A percentile compares a stretch with the other conserved stretches of the same genome.
These are phyloP conservation scores for Tardiomyces digboiensis DNA, from an alignment of 1,139 yeast genomes.

Conservation along the genomic window DNA sequence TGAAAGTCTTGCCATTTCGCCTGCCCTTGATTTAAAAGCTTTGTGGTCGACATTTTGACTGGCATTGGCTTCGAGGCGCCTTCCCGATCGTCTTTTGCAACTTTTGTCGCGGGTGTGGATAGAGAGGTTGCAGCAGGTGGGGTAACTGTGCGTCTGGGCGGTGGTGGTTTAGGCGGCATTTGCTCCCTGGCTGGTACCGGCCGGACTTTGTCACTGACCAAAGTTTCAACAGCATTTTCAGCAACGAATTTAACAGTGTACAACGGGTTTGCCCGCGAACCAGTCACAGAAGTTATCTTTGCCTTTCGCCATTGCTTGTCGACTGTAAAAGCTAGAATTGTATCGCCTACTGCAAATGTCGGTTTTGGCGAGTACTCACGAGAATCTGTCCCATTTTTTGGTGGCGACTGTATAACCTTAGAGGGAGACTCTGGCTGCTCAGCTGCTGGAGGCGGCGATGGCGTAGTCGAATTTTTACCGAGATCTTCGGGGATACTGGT, in stretches of 20 bases:
- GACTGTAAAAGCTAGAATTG: constrained; percentile 20
- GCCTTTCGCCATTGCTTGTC: constrained; percentile 21
- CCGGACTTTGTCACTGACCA: constrained; percentile 15
- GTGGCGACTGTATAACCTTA: neutral
- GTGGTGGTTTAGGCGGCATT: too few relatives aligned
- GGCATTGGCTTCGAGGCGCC: constrained; percentile 1
- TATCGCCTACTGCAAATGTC: constrained; percentile 15
- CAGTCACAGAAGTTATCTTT: constrained; percentile 21
- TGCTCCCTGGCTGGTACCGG: constrained; percentile 1
- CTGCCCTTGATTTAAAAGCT: constrained; percentile 19
- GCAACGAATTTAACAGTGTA: constrained; percentile 21
- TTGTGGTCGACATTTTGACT: constrained; percentile 15
- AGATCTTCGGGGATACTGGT: too few relatives aligned
- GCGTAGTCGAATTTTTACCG: too few relatives aligned
- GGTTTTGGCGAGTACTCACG: neutral
- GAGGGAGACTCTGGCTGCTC: too few relatives aligned
- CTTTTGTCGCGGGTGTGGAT: neutral
- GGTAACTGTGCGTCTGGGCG: neutral
- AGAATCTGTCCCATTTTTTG: too few relatives aligned
- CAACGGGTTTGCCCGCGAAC: constrained; percentile 17
- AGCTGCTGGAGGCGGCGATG: too few relatives aligned
- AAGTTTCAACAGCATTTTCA: constrained; percentile 17
- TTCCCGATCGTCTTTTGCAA: neutral
- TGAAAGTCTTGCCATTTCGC: constrained; percentile 27
- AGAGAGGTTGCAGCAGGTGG: neutral